Evolutionary conservation across 2,329 filamentous ascomycete genomes (phyloP).

Genomic region (Xylariales sp.): DNA sequence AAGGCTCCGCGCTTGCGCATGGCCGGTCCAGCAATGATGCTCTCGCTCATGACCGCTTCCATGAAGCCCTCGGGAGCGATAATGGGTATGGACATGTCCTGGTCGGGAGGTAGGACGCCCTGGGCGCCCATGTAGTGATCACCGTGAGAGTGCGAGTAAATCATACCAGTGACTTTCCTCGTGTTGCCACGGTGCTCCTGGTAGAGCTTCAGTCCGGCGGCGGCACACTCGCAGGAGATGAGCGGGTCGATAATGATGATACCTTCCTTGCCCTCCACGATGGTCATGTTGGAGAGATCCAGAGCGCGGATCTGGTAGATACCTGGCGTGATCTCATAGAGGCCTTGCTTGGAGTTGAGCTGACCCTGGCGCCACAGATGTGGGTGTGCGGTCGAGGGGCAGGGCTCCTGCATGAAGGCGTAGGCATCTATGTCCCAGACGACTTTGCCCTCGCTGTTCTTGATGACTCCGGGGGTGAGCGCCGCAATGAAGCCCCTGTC

Average conservation of each 20-base stretch:
- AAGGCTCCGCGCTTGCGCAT: slow-evolving; percentile 32
- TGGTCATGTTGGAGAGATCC: slow-evolving; percentile 35
- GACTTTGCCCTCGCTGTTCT: slow-evolving; percentile 4
- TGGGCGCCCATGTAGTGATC: slow-evolving; percentile 31
- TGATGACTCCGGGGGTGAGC: slow-evolving; percentile 10
- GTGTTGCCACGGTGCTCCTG: slow-evolving; percentile 15
- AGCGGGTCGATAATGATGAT: slow-evolving; percentile 35
- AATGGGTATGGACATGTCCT: slow-evolving; percentile 14
- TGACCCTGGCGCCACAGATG: slow-evolving; percentile 30
- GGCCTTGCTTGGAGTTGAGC: slow-evolving; percentile 24
- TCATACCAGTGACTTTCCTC: slow-evolving; percentile 24
- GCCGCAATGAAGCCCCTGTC: slow-evolving; percentile 10
- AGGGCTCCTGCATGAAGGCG: slow-evolving; percentile 21
- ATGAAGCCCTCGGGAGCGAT: slow-evolving; percentile 34
- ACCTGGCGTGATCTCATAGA: slow-evolving; percentile 27
- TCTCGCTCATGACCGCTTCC: slow-evolving; percentile 31
- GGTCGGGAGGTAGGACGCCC: slow-evolving; percentile 14
- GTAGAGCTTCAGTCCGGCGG: slow-evolving; percentile 29
- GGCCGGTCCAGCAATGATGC: slow-evolving; percentile 30
- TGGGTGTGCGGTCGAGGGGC: slow-evolving; percentile 22
- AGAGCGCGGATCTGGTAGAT: slow-evolving; percentile 36
- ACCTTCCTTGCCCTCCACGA: slow-evolving; percentile 30
- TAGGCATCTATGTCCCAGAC: slow-evolving; percentile 26
- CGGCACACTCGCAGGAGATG: slow-evolving; percentile 28
- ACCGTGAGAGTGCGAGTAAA: slow-evolving; percentile 36